A percentile compares a stretch with the other conserved stretches of the same genome.
These are phyloP conservation scores for Aspergillus pseudonomiae DNA, from an alignment of 2,329 filamentous ascomycete species.

Conservation along the genomic window DNA sequence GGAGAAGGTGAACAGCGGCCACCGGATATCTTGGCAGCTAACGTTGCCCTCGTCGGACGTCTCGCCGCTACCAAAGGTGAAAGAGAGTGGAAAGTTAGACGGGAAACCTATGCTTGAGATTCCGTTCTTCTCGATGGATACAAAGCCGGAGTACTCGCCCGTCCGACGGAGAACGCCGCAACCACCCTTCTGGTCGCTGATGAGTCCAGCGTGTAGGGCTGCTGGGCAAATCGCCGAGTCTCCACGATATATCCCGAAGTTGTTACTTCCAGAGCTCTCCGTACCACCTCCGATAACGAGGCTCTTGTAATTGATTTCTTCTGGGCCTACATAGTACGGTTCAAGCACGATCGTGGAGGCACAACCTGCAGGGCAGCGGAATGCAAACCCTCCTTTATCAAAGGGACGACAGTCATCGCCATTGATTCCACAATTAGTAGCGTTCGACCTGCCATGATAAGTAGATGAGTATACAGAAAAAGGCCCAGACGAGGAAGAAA, in stretches of 20 bases:
- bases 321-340: constrained; percentile 60
- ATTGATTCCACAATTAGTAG: constrained; percentile 57
- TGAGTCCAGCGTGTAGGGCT: constrained; percentile 62
- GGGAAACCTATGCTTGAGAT: constrained; percentile 58
- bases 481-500: not conserved
- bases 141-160: constrained; percentile 55
- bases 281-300: constrained; percentile 59
- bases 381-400: constrained; percentile 56
- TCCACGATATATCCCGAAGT: constrained; percentile 57
- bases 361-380: constrained; percentile 63
- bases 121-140: constrained; percentile 49
- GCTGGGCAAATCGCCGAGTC: constrained; percentile 65
- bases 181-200: constrained; percentile 57
- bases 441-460: constrained; percentile 32
- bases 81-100: constrained; percentile 62
- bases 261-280: constrained; percentile 39
- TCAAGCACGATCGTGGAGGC: constrained; percentile 54
- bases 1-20: constrained; percentile 60
- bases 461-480: constrained; percentile 4
- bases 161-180: constrained; percentile 59
- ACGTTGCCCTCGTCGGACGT: constrained; percentile 9
- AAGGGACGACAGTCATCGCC: constrained; percentile 62
- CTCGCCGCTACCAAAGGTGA: constrained; percentile 52
- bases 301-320: constrained; percentile 57
- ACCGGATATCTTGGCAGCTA: constrained; percentile 59